These are phyloP conservation scores for Alternaria solani DNA, from an alignment of 2,329 filamentous ascomycete species.

Conservation along the genomic window DNA sequence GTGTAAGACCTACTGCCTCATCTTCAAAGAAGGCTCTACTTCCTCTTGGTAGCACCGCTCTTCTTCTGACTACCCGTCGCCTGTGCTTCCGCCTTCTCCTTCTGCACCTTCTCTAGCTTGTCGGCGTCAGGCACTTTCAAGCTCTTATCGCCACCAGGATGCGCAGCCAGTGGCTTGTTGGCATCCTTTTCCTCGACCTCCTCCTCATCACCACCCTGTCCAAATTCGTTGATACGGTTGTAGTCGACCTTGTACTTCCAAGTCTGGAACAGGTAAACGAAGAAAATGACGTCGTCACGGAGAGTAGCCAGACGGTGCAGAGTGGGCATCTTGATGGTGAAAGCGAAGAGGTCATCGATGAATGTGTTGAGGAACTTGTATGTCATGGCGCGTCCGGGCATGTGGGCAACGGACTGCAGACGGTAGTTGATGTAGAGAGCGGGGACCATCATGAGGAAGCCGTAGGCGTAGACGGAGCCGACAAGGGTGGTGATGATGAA, in stretches of 20 bases:
- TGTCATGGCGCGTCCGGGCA: constrained; percentile 95
- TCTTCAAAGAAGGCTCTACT: constrained; percentile 16
- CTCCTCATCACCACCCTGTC: constrained; percentile 93
- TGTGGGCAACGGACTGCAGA: constrained; percentile 88
- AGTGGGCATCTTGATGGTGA: constrained; percentile 99
- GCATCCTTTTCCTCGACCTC: constrained; percentile 62
- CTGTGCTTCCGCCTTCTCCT: constrained; percentile 23
- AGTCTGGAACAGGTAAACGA: constrained; percentile 93
- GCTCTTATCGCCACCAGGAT: constrained; percentile 42
- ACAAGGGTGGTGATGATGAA: constrained; percentile 95
- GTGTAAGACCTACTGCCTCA: neutral
- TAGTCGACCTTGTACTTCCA: constrained; percentile 94
- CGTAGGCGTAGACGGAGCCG: constrained; percentile 95
- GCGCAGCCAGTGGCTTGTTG: constrained; percentile 49
- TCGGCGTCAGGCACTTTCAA: constrained; percentile 35
- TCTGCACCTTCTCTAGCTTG: constrained; percentile 25
- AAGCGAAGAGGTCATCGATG: constrained; percentile 97
- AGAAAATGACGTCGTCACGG: constrained; percentile 97
- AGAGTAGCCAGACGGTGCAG: constrained; percentile 91
- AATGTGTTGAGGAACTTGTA: constrained; percentile 99
- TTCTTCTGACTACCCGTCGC: constrained; percentile 40
- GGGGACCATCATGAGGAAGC: constrained; percentile 99
- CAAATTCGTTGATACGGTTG: constrained; percentile 94
- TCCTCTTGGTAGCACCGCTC: constrained; percentile 43
- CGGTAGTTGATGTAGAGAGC: constrained; percentile 99